Conservation (phyloP, 768 basidiomycete genomes). For the Tulasnella calospora region DNA sequence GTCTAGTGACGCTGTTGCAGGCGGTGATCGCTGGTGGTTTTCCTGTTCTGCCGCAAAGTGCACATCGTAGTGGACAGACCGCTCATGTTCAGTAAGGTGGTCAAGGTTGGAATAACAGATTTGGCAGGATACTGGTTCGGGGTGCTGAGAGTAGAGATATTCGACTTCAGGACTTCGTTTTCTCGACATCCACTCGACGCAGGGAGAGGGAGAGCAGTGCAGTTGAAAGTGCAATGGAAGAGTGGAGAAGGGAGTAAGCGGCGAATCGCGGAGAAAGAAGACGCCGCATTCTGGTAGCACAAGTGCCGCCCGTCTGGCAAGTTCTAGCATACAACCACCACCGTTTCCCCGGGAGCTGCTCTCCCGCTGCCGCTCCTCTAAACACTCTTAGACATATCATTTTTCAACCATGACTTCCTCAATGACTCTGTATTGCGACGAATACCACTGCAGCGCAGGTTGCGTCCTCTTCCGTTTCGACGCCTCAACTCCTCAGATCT, state of each 20-base stretch:
- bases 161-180: constrained; percentile 12
- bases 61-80: constrained; percentile 52
- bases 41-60: constrained; percentile 41
- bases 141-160: constrained; percentile 14
- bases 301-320: not conserved
- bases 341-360: constrained; percentile 3
- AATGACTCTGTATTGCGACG: constrained; percentile 21
- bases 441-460: constrained; percentile 21
- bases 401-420: constrained; percentile 4
- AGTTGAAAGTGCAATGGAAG: not conserved
- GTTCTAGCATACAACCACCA: not conserved
- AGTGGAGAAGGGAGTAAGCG: not conserved
- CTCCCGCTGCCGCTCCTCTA: not conserved
- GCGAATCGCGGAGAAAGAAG: constrained; percentile 4
- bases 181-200: not conserved
- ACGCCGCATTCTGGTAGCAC: not conserved
- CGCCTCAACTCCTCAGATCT: constrained; percentile 30
- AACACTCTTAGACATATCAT: not conserved
- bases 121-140: constrained; percentile 41
- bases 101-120: constrained; percentile 48
- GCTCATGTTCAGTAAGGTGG: constrained; percentile 38
- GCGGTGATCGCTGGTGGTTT: constrained; percentile 27
- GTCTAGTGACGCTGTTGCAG: constrained; percentile 3
- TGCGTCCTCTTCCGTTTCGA: constrained; percentile 25
- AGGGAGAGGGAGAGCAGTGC: not conserved